Percentiles rank a stretch among this genome's conserved stretches.
These are phyloP conservation scores for Xylariomycetidae sp. DNA, from an alignment of 2,329 filamentous ascomycete species.

Conservation along the genomic window DNA sequence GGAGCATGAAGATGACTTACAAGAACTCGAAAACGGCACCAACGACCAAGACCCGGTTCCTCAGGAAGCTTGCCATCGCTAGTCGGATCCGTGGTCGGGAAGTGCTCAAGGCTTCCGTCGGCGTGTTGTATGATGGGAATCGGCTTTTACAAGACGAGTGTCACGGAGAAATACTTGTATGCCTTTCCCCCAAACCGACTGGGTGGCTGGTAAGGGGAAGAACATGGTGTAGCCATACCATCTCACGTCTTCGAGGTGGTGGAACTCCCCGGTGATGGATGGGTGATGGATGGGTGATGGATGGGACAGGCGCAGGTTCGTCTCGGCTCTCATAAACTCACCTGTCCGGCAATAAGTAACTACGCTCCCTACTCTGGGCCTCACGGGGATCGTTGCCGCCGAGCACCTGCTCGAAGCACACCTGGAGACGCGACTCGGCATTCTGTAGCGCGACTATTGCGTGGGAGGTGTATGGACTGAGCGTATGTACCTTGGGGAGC, in stretches of 20 bases:
- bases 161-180: constrained; percentile 31
- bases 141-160: constrained; percentile 17
- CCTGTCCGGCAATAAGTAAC: no score
- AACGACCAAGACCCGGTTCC: constrained; percentile 6
- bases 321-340: no score
- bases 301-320: no score
- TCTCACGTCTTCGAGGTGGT: constrained; percentile 31
- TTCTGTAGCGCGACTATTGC: constrained; percentile 15
- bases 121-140: not conserved
- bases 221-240: constrained; percentile 35
- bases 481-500: constrained; percentile 6
- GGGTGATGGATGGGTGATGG: no score
- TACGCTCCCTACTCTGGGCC: constrained; percentile 5
- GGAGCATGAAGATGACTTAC: constrained; percentile 3
- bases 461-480: constrained; percentile 15
- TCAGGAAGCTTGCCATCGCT: constrained; percentile 15
- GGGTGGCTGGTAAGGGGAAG: constrained; percentile 23
- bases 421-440: constrained; percentile 12
- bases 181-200: constrained; percentile 25
- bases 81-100: constrained; percentile 32
- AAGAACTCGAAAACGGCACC: constrained; percentile 10
- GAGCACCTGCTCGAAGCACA: constrained; percentile 14
- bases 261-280: constrained; percentile 27
- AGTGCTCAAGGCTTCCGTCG: not conserved
- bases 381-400: constrained; percentile 14